These are phyloP conservation scores for Earliella scabrosa DNA, from an alignment of 1,284 basidiomycete species.

Conservation along the genomic window DNA sequence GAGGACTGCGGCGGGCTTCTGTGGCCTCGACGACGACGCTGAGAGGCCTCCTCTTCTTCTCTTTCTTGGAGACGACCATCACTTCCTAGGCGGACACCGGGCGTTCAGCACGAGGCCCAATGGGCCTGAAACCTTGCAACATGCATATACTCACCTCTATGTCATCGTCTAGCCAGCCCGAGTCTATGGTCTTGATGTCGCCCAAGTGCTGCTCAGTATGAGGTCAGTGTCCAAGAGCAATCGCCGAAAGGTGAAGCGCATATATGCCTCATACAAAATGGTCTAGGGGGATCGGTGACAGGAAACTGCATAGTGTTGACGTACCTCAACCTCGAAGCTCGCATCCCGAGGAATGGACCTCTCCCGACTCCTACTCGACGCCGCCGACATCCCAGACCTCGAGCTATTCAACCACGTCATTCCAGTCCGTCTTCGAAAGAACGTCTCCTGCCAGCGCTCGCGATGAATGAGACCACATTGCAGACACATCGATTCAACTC, in stretches of 20 bases:
- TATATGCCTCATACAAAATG: too few species aligned
- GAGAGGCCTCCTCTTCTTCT: slow-evolving; percentile 18
- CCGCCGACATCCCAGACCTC: not conserved
- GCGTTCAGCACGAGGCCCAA: not conserved
- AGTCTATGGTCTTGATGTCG: slow-evolving; percentile 26
- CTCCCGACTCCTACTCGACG: not conserved
- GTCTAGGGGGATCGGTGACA: too few species aligned
- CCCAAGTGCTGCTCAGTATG: slow-evolving; percentile 15
- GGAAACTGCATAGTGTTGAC: too few species aligned
- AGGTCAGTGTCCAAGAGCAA: not conserved
- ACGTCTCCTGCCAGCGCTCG: slow-evolving; percentile 4
- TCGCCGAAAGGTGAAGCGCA: not conserved
- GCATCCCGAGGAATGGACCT: slow-evolving; percentile 1
- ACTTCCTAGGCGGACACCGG: slow-evolving; percentile 19
- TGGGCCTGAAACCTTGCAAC: not conserved
- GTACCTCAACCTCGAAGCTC: slow-evolving; percentile 29
- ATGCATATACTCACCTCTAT: slow-evolving; percentile 30
- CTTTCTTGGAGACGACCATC: slow-evolving; percentile 29
- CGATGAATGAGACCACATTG: too few species aligned
- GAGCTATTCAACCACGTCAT: slow-evolving; percentile 2
- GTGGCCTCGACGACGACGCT: slow-evolving; percentile 22
- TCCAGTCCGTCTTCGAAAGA: slow-evolving; percentile 11
- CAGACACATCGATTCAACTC: too few species aligned
- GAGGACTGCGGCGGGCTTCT: slow-evolving; percentile 3
- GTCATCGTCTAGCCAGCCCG: slow-evolving; percentile 36